A percentile compares a stretch with the other conserved stretches of the same genome.
These are phyloP conservation scores for Gaeumannomyces tritici DNA, from an alignment of 2,329 filamentous ascomycete species.

Conservation along the genomic window DNA sequence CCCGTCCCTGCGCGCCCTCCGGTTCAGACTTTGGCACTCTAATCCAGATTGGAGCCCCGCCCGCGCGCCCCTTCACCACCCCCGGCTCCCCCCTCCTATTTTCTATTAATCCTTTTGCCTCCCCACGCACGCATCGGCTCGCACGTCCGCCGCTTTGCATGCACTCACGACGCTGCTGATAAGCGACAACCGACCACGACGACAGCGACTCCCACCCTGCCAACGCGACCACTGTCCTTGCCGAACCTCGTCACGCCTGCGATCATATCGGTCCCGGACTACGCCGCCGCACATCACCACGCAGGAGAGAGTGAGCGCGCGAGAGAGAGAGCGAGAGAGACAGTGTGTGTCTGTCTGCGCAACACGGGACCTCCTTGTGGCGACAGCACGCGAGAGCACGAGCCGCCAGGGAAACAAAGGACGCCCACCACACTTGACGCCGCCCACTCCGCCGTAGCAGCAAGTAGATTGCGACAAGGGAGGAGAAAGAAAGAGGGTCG, in stretches of 20 bases:
- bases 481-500: not conserved
- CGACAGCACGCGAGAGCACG: not conserved
- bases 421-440: not conserved
- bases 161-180: not conserved
- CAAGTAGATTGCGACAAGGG: not conserved
- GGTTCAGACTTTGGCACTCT: not conserved
- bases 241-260: not conserved
- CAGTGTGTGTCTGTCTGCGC: no score
- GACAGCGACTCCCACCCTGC: not conserved
- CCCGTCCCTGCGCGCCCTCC: not conserved
- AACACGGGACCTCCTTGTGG: not conserved
- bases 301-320: not conserved
- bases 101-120: not conserved
- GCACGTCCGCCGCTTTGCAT: not conserved
- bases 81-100: not conserved
- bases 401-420: not conserved
- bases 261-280: not conserved
- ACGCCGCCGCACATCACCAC: no score
- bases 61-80: not conserved
- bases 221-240: not conserved
- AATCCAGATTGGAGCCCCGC: not conserved
- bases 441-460: not conserved
- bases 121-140: not conserved
- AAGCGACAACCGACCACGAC: not conserved
- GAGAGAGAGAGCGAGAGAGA: no score